These are phyloP conservation scores for Cyanodermella asteris DNA, from an alignment of 2,329 filamentous ascomycete species.

Conservation along the genomic window DNA sequence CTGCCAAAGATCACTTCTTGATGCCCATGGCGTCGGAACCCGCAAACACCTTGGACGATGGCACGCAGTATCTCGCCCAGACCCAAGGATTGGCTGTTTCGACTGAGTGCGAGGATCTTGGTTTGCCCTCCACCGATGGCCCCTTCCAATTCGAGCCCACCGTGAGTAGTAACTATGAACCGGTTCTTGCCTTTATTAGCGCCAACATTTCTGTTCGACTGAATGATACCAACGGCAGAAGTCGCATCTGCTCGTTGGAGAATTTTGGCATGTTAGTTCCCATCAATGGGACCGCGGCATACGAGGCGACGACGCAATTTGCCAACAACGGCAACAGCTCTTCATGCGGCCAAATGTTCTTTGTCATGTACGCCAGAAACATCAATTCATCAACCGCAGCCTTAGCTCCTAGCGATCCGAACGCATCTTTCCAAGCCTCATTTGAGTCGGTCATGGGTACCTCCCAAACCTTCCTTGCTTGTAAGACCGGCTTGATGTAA, in stretches of 20 bases:
- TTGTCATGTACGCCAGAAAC: neutral
- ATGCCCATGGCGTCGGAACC: conserved; percentile 18
- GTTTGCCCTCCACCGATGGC: neutral
- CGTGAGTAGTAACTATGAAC: neutral
- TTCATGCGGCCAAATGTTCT: neutral
- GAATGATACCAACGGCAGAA: neutral
- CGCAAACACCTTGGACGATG: neutral
- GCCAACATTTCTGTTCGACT: conserved; percentile 1
- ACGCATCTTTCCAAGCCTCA: no score
- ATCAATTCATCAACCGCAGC: neutral
- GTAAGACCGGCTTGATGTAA: no score
- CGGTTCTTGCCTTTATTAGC: conserved; percentile 3
- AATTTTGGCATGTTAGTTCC: no score
- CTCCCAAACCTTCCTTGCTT: no score
- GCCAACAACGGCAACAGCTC: neutral
- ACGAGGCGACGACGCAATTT: no score
- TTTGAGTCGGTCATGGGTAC: no score
- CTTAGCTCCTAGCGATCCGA: no score
- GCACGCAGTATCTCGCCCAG: conserved; percentile 8
- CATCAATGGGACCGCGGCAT: no score
- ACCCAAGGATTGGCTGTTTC: conserved; percentile 16
- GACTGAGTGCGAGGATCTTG: conserved; percentile 12
- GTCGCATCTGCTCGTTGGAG: no score
- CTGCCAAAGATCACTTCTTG: conserved; percentile 23
- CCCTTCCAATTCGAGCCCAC: neutral